These are phyloP conservation scores for Saturnispora mendoncae DNA, from an alignment of 805 yeast genomes.

Conservation along the genomic window DNA sequence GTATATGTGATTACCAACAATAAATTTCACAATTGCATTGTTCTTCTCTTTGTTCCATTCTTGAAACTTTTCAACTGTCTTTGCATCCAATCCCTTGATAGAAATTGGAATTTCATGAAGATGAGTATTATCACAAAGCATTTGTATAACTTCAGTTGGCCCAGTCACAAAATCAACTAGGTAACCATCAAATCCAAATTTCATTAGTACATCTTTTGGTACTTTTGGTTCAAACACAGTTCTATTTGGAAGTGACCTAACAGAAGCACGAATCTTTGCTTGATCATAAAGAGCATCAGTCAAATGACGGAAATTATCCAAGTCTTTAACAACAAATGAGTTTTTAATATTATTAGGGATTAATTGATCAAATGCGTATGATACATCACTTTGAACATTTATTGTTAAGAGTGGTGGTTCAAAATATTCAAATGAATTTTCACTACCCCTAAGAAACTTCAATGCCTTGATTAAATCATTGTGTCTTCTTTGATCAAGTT, in stretches of 20 bases:
- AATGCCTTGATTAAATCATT: conserved; percentile 31
- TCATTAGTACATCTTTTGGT: conserved; percentile 23
- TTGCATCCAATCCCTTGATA: conserved; percentile 29
- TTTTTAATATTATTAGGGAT: conserved; percentile 5
- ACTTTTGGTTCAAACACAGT: conserved; percentile 12
- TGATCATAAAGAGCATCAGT: conserved; percentile 36
- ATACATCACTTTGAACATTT: conserved; percentile 36
- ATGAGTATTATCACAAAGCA: conserved; percentile 52
- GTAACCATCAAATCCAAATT: conserved; percentile 73
- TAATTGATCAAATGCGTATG: conserved; percentile 30
- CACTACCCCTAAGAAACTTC: conserved; percentile 30
- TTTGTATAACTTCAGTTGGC: conserved; percentile 59
- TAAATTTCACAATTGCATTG: conserved; percentile 36
- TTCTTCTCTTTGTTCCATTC: conserved; percentile 29
- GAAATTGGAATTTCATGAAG: conserved; percentile 58
- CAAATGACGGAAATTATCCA: conserved; percentile 39
- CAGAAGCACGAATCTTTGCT: conserved; percentile 33
- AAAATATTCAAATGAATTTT: conserved; percentile 32
- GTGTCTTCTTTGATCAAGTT: conserved; percentile 32
- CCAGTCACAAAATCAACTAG: conserved; percentile 64
- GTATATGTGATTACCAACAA: conserved; percentile 49
- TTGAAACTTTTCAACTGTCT: conserved; percentile 2
- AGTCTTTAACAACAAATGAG: conserved; percentile 40
- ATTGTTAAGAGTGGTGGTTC: conserved; percentile 74
- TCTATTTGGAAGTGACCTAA: conserved; percentile 36